These are phyloP conservation scores for Misopates orontium DNA, from an alignment of 257 asterid species.

Conservation along the genomic window DNA sequence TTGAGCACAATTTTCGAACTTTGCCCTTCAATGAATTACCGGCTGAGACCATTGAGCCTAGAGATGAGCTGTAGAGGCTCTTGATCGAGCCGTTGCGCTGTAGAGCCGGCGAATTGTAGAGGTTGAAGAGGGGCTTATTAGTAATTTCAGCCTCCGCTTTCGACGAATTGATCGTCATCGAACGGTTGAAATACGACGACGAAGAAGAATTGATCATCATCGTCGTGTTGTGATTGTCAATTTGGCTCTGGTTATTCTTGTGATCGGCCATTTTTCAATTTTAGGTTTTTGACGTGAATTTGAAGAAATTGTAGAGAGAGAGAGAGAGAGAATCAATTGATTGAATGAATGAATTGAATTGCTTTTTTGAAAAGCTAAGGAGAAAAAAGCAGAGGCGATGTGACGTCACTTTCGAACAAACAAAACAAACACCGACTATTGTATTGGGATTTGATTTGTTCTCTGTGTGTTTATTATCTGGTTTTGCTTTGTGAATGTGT, in stretches of 20 bases:
- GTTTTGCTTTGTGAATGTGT: too few species aligned
- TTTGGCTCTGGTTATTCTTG: constrained; percentile 21
- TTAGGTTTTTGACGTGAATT: constrained; percentile 36
- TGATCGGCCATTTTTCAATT: constrained; percentile 43
- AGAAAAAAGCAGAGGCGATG: constrained; percentile 20
- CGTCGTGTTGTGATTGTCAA: constrained; percentile 6
- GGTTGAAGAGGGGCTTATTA: constrained; percentile 45
- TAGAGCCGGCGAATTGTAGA: constrained; percentile 38
- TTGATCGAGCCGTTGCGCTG: constrained; percentile 68
- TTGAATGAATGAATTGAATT: not conserved
- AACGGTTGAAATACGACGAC: constrained; percentile 54
- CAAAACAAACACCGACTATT: too few species aligned
- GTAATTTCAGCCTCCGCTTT: constrained; percentile 33
- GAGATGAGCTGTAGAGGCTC: constrained; percentile 52
- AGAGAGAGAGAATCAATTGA: not conserved
- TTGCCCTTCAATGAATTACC: constrained; percentile 75
- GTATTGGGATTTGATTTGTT: too few species aligned
- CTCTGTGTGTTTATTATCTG: too few species aligned
- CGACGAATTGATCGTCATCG: constrained; percentile 47
- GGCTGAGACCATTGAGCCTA: constrained; percentile 62
- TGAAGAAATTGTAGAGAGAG: constrained; percentile 38
- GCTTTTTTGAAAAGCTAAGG: constrained; percentile 27
- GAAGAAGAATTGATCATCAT: constrained; percentile 28
- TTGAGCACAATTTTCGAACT: constrained; percentile 63
- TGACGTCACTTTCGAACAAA: constrained; percentile 40